Conservation (phyloP, 352 stramenopile species). For the Pelagophyceae sp. region DNA sequence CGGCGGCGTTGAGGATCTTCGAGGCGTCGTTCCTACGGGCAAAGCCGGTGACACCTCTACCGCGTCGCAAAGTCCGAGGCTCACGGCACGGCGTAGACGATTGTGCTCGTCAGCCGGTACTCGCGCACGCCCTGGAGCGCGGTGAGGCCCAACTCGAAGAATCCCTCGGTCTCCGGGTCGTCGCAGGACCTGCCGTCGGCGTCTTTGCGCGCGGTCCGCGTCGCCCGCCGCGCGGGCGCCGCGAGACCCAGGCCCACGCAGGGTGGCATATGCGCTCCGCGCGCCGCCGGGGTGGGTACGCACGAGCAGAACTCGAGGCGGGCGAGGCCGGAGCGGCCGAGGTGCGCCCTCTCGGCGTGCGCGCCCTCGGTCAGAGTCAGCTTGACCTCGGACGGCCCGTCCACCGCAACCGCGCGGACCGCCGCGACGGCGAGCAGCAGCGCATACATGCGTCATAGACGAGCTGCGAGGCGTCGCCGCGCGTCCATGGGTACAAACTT, state of each 20-base stretch:
- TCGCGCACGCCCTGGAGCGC: conserved; percentile 10
- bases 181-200: not conserved
- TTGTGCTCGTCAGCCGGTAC: not conserved
- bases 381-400: not conserved
- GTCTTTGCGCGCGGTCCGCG: too few species aligned
- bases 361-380: not conserved
- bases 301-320: conserved; percentile 16
- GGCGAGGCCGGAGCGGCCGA: not conserved
- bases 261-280: not conserved
- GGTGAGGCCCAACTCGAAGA: not conserved
- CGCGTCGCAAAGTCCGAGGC: not conserved
- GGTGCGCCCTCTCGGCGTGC: not conserved
- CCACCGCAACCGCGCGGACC: too few species aligned
- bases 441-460: too few species aligned
- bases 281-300: too few species aligned
- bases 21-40: conserved; percentile 16
- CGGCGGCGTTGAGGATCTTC: conserved; percentile 10
- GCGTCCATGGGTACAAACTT: too few species aligned
- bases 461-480: too few species aligned
- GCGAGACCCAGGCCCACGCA: too few species aligned
- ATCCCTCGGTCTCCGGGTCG: conserved; percentile 1
- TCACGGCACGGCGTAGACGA: conserved; percentile 4
- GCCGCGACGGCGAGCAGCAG: too few species aligned
- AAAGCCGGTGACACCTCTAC: not conserved
- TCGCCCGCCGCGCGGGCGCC: too few species aligned